phyloP scores from a whole-genome alignment of 805 yeast species.

The Kluyveromyces aestuarii region DNA sequence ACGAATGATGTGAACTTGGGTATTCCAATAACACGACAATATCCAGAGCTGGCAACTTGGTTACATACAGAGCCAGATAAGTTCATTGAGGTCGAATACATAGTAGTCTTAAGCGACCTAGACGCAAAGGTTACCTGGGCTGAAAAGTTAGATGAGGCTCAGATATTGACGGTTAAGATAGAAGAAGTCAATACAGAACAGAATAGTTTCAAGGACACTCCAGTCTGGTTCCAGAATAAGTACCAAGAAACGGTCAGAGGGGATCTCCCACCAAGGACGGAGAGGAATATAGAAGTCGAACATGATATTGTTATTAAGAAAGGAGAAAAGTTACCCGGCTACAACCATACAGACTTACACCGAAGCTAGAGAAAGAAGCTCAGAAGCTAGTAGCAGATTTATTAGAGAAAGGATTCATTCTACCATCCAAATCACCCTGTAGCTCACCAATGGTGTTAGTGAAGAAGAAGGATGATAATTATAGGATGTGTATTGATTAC shows the following conservation, averaged over 20 bases:
- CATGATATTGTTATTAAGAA: conserved; percentile 5
- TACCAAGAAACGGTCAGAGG: not conserved
- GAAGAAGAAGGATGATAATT: conserved; percentile 9
- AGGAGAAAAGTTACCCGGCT: conserved; percentile 4
- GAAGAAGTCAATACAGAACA: no score
- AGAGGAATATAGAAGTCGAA: conserved; percentile 1
- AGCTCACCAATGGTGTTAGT: conserved; percentile 11
- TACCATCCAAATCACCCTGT: conserved; percentile 7
- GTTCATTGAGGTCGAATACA: no score
- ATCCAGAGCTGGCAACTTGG: no score
- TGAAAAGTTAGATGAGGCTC: no score
- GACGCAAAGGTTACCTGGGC: no score
- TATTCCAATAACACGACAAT: no score
- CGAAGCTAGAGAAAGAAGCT: conserved; percentile 5
- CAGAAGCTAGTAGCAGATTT: conserved; percentile 5
- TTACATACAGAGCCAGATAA: no score
- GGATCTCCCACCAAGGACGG: not conserved
- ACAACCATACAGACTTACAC: conserved; percentile 10
- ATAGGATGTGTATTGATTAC: conserved; percentile 4
- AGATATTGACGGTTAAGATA: no score
- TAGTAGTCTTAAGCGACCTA: no score
- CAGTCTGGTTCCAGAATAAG: not conserved
- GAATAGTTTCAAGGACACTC: not conserved
- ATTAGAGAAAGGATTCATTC: conserved; percentile 6
- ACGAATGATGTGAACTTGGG: no score